Evolutionary conservation across 495 filamentous ascomycete genomes (phyloP), one percentile per base, ranked within the genome.

Genomic region (Annulohypoxylon bovei): DNA sequence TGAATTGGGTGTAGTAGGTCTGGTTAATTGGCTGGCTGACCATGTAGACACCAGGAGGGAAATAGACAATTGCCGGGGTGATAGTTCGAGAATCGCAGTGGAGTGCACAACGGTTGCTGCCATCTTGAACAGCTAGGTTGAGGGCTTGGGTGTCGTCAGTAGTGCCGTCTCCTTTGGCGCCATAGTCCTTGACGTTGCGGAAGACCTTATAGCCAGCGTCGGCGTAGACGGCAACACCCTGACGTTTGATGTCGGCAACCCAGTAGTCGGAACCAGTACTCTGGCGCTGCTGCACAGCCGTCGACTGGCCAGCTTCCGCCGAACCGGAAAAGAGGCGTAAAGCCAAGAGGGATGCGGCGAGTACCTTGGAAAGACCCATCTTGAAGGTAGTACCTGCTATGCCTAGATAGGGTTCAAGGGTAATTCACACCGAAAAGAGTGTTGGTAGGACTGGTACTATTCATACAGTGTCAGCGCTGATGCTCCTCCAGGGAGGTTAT

Each of bases 131-230:
- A 30, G 94, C 94, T 63, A 83, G 79, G 81, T 97, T 97, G 84
- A 97, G 95, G n/a, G 94, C 93, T 16, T 77, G 89, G 1, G 93
- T 95, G 75, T 97, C 94, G 77, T 98, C 94, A 4, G 91, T 93
- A 0, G 83, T 78, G 25, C 93, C 93, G 62, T 95, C 91, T 76
- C 90, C 91, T 58, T 83, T 89, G 3, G 92, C 92, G 23, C 92
- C 92, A 73, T 87, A 95, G 70, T 97, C 94, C 80, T 85, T 90
- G 27, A 98, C 93, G 76, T 98, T 96, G 40, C 94, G 91, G 79
- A 88, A 97, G 20, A 97, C 84, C 75, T 93, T 85, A 77, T 93
- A 95, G 50, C 73, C 65, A 18, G 81, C 72, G 27, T 83, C 77
- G 32, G 77, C 77, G 75, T 90, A 95, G 7, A 89, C 87, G 27